Evolutionary conservation across 2,329 filamentous ascomycete species (phyloP), one percentile per base, ranked within the genome.

Genomic region (Gliomastix tumulicola): DNA sequence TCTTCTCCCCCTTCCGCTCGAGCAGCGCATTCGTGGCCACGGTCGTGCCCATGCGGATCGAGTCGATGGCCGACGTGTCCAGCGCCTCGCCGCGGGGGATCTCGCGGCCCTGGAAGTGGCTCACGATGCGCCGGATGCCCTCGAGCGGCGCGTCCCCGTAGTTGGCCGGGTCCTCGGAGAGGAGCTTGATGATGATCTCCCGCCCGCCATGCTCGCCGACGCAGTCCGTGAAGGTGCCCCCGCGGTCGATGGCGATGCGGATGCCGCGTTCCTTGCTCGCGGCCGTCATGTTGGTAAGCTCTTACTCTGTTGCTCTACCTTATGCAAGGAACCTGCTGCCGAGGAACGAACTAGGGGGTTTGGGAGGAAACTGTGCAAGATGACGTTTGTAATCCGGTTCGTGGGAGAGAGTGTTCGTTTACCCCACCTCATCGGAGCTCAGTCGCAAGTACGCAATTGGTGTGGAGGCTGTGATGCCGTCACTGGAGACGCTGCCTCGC

Each of bases 31-130:
- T 96, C 1, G 89, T 96, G 9, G 89, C 89, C 11, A 96, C 88
- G 0, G 89, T 96, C 2, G 89, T 96, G 31, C 89, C 89, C 89
- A 96, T 96, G 33, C 89, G 82, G 55, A 96, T 95, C 38, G 84
- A 88, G 48, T 92, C 86, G 48, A 96, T 94, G 51, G 80, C 65
- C 15, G 79, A 76, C 2, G 88, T 95, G 57, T 95, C 88, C 8
- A 95, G 66, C 2, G 84, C 68, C 54, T 88, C 69, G 19, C 87
- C 88, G 33, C 88, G 79, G 4, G 86, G 85, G 31, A 94, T 88
- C 5, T 90, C 81, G 40, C 74, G 71, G 37, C 74, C 71, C 3
- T 80, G 77, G 58, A 94, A 94, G 48, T 78, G 80, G 46, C 82
- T 82, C 60, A 95, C 78, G 39, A 95, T 80, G 40, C 89, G 81